Evolutionary conservation across 169 alveolate genomes (phyloP).

Genomic region (Plasmodium adleri): DNA sequence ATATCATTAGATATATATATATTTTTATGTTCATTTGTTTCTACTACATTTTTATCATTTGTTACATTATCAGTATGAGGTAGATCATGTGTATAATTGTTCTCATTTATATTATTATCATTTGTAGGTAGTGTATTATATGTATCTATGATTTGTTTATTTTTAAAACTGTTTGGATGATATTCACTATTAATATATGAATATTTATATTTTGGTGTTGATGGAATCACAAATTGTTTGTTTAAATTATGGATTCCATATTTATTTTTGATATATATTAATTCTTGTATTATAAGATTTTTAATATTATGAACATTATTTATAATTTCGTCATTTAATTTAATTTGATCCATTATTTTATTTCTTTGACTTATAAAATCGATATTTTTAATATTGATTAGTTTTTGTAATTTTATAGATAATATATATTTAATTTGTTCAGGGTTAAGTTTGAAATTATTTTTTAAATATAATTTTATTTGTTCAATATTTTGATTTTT

Average conservation of each 20-base stretch:
- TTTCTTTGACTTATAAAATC: conserved; percentile 67
- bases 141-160: not conserved
- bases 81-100: not conserved
- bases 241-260: conserved; percentile 29
- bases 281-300: conserved; percentile 68
- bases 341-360: conserved; percentile 16
- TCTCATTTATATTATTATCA: not conserved
- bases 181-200: conserved; percentile 16
- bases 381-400: conserved; percentile 75
- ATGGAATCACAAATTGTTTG: conserved; percentile 4
- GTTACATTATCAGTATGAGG: not conserved
- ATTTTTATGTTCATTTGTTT: not conserved
- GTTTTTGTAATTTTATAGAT: conserved; percentile 77
- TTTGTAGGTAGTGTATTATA: not conserved
- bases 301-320: conserved; percentile 42
- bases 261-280: conserved; percentile 39
- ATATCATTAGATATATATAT: not conserved
- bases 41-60: not conserved
- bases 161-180: not conserved
- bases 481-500: conserved; percentile 35
- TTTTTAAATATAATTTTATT: conserved; percentile 26
- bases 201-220: conserved; percentile 30
- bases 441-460: conserved; percentile 72
- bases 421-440: conserved; percentile 79
- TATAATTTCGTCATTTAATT: conserved; percentile 43